Evolutionary conservation across 2,329 filamentous ascomycete genomes (phyloP).

Genomic region (Fusarium kyushuense): DNA sequence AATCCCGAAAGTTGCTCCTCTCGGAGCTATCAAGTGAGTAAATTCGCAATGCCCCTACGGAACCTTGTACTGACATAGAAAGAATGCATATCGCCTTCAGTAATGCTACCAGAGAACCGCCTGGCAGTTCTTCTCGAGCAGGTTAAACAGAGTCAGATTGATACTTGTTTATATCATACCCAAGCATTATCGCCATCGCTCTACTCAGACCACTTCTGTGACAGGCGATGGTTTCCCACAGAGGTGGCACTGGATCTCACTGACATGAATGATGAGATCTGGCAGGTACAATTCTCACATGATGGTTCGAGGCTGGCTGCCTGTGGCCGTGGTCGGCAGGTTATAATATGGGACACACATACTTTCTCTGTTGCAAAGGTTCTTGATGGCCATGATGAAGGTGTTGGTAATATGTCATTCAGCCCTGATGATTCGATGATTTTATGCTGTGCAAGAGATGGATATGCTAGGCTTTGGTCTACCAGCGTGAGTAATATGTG

Average conservation of each 20-base stretch:
- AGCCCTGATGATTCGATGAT: slow-evolving; percentile 91
- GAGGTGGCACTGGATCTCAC: slow-evolving; percentile 76
- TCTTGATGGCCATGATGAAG: slow-evolving; percentile 74
- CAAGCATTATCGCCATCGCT: slow-evolving; percentile 81
- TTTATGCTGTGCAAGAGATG: slow-evolving; percentile 84
- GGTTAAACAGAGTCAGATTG: slow-evolving; percentile 86
- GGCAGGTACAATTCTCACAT: slow-evolving; percentile 91
- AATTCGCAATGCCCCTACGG: not conserved
- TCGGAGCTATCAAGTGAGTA: slow-evolving; percentile 84
- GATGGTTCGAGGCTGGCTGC: slow-evolving; percentile 86
- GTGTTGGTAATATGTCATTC: slow-evolving; percentile 87
- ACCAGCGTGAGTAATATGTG: slow-evolving; percentile 64
- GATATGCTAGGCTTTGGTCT: slow-evolving; percentile 81
- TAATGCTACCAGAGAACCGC: slow-evolving; percentile 95
- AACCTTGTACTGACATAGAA: slow-evolving; percentile 51
- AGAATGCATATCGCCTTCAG: slow-evolving; percentile 93
- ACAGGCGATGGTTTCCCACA: slow-evolving; percentile 82
- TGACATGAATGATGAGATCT: slow-evolving; percentile 85
- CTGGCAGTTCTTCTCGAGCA: slow-evolving; percentile 84
- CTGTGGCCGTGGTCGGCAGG: slow-evolving; percentile 78
- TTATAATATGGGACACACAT: slow-evolving; percentile 84
- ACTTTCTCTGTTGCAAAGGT: slow-evolving; percentile 74
- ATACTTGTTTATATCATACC: slow-evolving; percentile 89
- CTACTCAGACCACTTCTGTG: slow-evolving; percentile 89
- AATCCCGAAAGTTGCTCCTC: slow-evolving; percentile 79